These are phyloP conservation scores for Glycyrrhiza uralensis DNA, from an alignment of 306 rosid species.

Conservation along the genomic window DNA sequence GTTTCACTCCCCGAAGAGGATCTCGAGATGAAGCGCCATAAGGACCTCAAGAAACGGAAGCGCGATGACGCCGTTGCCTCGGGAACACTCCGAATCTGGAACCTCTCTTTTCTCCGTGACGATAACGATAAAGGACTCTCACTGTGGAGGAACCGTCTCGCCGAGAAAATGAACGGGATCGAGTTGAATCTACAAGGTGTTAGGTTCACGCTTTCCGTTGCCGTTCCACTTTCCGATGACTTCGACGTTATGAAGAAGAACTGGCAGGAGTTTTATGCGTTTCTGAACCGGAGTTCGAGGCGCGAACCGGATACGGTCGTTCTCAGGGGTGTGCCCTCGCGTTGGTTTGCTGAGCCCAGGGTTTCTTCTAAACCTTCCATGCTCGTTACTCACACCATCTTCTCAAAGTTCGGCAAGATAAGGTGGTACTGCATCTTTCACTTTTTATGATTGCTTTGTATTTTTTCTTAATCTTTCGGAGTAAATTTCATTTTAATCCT, in stretches of 20 bases:
- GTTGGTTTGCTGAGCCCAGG: constrained; percentile 93
- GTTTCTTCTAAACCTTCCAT: constrained; percentile 95
- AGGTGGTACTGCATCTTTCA: constrained; percentile 47
- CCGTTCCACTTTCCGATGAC: constrained; percentile 57
- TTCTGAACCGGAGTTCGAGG: constrained; percentile 54
- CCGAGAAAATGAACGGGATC: constrained; percentile 65
- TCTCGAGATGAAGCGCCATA: constrained; percentile 50
- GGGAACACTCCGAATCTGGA: constrained; percentile 63
- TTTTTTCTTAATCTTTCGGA: background rate
- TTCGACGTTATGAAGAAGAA: constrained; percentile 52
- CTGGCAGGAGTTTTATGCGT: constrained; percentile 70
- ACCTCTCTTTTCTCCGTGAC: constrained; percentile 39
- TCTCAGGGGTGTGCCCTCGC: constrained; percentile 67
- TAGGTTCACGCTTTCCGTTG: constrained; percentile 54
- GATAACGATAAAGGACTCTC: background rate
- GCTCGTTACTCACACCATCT: constrained; percentile 91
- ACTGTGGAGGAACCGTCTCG: constrained; percentile 54
- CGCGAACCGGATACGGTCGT: constrained; percentile 71
- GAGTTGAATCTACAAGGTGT: constrained; percentile 79
- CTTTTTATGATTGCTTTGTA: too few species aligned
- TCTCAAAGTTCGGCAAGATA: constrained; percentile 83
- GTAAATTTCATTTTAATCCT: background rate
- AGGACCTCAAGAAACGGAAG: constrained; percentile 72
- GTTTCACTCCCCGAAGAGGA: constrained; percentile 62
- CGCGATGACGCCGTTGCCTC: constrained; percentile 73